A percentile compares a stretch with the other conserved stretches of the same genome.
Evolutionary conservation across 768 basidiomycete genomes (phyloP).

Genomic region (Leccinum rimulosum): DNA sequence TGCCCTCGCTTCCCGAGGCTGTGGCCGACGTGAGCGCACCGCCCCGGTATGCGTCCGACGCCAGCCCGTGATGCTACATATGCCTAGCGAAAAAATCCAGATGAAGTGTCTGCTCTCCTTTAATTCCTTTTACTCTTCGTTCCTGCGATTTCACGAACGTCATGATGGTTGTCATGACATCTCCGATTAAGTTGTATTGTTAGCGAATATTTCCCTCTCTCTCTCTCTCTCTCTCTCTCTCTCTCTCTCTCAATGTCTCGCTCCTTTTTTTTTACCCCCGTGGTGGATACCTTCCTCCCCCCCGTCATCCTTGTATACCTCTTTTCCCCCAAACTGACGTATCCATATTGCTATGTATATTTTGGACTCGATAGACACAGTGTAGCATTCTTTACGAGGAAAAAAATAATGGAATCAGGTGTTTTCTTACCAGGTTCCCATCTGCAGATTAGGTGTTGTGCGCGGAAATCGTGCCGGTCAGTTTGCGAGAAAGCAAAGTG

Average conservation of each 20-base stretch:
- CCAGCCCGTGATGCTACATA: constrained; percentile 12
- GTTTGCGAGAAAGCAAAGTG: no score
- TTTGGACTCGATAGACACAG: neutral
- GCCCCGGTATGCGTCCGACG: constrained; percentile 25
- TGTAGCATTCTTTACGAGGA: neutral
- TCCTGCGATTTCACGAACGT: neutral
- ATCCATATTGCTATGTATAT: neutral
- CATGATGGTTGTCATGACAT: neutral
- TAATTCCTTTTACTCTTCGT: neutral
- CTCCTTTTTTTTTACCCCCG: neutral
- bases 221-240: neutral
- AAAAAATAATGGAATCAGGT: neutral
- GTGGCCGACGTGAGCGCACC: constrained; percentile 11
- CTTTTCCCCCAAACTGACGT: neutral
- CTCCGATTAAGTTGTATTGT: constrained; percentile 25
- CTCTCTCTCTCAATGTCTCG: neutral
- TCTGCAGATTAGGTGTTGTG: neutral
- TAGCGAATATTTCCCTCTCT: constrained; percentile 12
- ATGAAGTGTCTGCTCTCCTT: neutral
- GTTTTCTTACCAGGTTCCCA: neutral
- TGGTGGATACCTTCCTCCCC: constrained; percentile 19
- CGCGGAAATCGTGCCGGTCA: no score
- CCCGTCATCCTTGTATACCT: no score
- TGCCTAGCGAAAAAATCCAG: neutral
- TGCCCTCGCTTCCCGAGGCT: constrained; percentile 23